Evolutionary conservation across 805 yeast species (phyloP).

Genomic region (Candida ortonii): DNA sequence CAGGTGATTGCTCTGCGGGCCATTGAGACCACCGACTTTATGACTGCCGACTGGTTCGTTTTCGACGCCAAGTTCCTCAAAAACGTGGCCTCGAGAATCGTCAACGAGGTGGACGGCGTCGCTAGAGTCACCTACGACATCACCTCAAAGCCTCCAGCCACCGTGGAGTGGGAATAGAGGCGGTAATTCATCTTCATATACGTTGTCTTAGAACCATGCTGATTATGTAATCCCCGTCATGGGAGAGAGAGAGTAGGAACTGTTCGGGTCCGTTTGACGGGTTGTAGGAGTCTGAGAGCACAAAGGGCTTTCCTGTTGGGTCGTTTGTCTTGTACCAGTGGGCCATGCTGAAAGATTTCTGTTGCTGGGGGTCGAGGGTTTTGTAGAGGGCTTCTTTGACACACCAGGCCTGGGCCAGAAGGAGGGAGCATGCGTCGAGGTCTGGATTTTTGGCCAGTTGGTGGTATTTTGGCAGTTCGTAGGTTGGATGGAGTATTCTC

Average conservation of each 20-base stretch:
- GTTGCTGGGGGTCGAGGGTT: constrained; percentile 48
- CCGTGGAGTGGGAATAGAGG: constrained; percentile 98
- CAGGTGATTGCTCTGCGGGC: constrained; percentile 99
- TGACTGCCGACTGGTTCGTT: constrained; percentile 99
- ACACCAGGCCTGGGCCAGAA: constrained; percentile 66
- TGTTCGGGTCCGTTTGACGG: constrained; percentile 35
- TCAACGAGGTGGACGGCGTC: constrained; percentile 97
- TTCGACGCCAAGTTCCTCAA: constrained; percentile 91
- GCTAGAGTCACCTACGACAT: constrained; percentile 98
- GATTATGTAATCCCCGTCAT: constrained; percentile 58
- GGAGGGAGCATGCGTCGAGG: constrained; percentile 28
- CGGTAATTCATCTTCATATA: constrained; percentile 3
- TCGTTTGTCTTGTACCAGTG: constrained; percentile 54
- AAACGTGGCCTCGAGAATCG: constrained; percentile 91
- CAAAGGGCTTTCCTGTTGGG: constrained; percentile 40
- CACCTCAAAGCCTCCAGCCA: constrained; percentile 99
- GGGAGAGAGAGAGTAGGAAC: constrained; percentile 57
- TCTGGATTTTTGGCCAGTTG: constrained; percentile 15
- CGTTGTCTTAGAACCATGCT: constrained; percentile 44
- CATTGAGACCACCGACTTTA: constrained; percentile 94
- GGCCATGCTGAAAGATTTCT: constrained; percentile 50
- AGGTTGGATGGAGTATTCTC: constrained; percentile 48
- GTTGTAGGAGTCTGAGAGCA: constrained; percentile 34
- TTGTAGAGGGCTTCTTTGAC: constrained; percentile 73
- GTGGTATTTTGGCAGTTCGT: constrained; percentile 39